These are phyloP conservation scores for Aspergillus sp. DNA, from an alignment of 2,329 filamentous ascomycete genomes.

Conservation along the genomic window DNA sequence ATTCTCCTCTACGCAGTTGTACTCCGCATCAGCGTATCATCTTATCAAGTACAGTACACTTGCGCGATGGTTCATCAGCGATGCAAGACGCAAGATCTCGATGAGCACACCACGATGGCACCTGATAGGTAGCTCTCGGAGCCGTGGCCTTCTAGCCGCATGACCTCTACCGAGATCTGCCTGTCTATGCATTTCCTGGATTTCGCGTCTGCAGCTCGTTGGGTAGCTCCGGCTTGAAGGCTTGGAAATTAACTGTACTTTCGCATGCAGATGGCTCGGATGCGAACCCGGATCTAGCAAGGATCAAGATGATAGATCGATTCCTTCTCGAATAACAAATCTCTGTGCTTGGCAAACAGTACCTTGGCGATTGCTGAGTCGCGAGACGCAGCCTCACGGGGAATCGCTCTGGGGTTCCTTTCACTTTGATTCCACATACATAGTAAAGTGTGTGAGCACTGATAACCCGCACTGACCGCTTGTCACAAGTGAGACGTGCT, in stretches of 20 bases:
- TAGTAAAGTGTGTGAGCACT: no score
- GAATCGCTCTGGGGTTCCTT: not conserved
- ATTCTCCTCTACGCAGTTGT: not conserved
- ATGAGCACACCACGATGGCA: not conserved
- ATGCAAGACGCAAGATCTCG: conserved; percentile 1
- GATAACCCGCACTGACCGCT: not conserved
- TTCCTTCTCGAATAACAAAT: conserved; percentile 3
- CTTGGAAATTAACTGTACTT: conserved; percentile 14
- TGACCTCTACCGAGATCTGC: conserved; percentile 13
- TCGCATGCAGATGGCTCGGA: conserved; percentile 5
- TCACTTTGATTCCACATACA: not conserved
- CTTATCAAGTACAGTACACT: not conserved
- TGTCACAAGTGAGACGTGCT: not conserved
- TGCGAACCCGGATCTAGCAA: not conserved
- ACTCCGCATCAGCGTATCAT: no score
- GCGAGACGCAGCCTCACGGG: no score
- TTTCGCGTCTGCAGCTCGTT: conserved; percentile 16
- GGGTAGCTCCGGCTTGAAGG: not conserved
- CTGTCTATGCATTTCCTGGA: conserved; percentile 19
- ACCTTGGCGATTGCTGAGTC: not conserved
- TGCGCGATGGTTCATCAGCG: not conserved
- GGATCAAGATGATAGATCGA: conserved; percentile 11
- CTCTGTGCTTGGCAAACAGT: not conserved
- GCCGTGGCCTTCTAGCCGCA: conserved; percentile 3
- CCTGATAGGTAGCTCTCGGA: conserved; percentile 14